Percentiles rank a stretch among this genome's conserved stretches.
These are phyloP conservation scores for Pyricularia sp. DNA, from an alignment of 2,329 filamentous ascomycete genomes.

Conservation along the genomic window DNA sequence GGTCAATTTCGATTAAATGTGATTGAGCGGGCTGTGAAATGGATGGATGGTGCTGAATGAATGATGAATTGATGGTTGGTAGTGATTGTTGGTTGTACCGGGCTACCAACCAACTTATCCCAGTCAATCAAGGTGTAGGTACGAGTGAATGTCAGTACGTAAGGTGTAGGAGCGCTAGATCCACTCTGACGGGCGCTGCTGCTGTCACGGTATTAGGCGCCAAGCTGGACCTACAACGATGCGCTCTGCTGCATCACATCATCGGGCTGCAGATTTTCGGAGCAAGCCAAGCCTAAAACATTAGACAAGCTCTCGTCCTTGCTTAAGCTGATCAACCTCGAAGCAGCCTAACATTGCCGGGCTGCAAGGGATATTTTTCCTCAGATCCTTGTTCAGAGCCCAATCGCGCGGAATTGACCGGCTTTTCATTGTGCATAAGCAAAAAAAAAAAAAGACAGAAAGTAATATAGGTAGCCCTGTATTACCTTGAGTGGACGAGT, in stretches of 20 bases:
- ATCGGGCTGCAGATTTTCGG: constrained; percentile 1
- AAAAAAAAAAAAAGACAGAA: not conserved
- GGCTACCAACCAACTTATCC: not conserved
- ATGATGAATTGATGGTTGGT: not conserved
- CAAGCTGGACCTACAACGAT: not conserved
- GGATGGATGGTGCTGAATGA: not conserved
- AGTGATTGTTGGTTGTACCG: not conserved
- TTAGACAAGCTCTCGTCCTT: not conserved
- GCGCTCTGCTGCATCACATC: not conserved
- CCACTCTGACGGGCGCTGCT: not conserved
- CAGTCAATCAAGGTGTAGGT: not conserved
- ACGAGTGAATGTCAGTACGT: too few species aligned
- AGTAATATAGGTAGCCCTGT: not conserved
- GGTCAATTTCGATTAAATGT: not conserved
- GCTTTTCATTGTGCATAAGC: not conserved
- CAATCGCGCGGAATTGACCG: not conserved
- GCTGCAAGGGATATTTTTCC: not conserved
- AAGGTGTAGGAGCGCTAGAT: not conserved
- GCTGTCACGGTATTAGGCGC: not conserved
- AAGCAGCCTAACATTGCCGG: not conserved
- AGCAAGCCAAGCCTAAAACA: not conserved
- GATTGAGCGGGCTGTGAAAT: not conserved
- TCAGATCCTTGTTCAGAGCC: not conserved
- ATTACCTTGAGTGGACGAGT: not conserved
- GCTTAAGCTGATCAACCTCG: not conserved